Evolutionary conservation across 768 basidiomycete species (phyloP), one percentile per base, ranked within the genome.

Genomic region (Podaxis rugospora): DNA sequence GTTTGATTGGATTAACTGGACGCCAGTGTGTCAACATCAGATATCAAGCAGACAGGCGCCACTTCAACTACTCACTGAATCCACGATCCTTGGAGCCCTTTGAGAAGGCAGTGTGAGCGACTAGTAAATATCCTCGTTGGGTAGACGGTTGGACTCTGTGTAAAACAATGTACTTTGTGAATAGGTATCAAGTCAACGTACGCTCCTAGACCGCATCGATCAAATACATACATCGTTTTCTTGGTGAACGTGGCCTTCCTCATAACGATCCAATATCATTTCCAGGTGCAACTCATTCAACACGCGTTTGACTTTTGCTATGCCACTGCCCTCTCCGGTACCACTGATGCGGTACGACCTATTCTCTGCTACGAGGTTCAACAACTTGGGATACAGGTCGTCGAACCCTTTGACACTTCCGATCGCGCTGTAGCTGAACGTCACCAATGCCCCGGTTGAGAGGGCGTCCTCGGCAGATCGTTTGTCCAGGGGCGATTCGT

Each of bases 321-420:
- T 87, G 4, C 83, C 86, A 50, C 84, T 87, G 49, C 73, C 68
- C 66, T 86, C 74, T 53, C 78, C 76, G 9, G 87, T 71, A 1
- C 80, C 81, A 0, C 85, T 85, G 13, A 90, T 66, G 65, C 92
- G 88, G 68, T 99, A 99, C 64, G 72, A 71, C 63, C 94, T 80
- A 68, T 84, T 87, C 71, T 99, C 97, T 13, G 76, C 78, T 9
- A 98, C 97, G 52, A 99, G 78, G 70, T 97, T 84, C 37, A 99
- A 74, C n/a, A 96, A 74, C 71, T 94, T 96, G 2, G 96, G 96
- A 70, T 98, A 98, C 21, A 99, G 74, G 66, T 99, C 97, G 67
- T 99, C 97, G 69, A 96, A 97, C 18, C 96, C 97, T 73, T 98
- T 97, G 66, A 95, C 94, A 14, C 92, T 95, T 1, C 95, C 97